A percentile compares a stretch with the other conserved stretches of the same genome.
Evolutionary conservation across 164 flowering plant species (phyloP).

Genomic region (Macadamia integrifolia): DNA sequence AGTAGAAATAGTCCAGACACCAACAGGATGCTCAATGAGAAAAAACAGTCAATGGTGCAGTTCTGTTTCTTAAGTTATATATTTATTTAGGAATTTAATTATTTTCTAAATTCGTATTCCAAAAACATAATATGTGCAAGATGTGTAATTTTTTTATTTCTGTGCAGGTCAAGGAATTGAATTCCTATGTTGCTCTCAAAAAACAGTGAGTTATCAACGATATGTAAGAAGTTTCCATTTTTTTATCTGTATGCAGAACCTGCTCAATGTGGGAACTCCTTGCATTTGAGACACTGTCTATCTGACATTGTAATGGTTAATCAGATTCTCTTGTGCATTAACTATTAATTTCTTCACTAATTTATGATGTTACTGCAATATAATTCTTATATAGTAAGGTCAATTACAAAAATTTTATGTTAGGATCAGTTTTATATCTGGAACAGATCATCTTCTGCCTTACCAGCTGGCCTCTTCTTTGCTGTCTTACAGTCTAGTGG

Average conservation of each 20-base stretch:
- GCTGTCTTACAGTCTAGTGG: too few relatives aligned
- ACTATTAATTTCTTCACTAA: too few relatives aligned
- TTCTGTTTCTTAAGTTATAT: not conserved
- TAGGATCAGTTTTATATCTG: too few relatives aligned
- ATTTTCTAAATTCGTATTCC: not conserved
- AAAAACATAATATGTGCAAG: not conserved
- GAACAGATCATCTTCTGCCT: too few relatives aligned
- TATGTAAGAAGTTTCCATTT: not conserved
- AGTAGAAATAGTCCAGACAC: slow-evolving; percentile 42
- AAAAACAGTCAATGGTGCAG: slow-evolving; percentile 70
- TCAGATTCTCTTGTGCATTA: too few relatives aligned
- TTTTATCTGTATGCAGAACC: not conserved
- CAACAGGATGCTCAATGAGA: slow-evolving; percentile 65
- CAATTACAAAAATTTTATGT: too few relatives aligned
- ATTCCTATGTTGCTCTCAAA: slow-evolving; percentile 82
- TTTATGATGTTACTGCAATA: too few relatives aligned
- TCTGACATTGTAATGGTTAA: too few relatives aligned
- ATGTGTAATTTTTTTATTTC: not conserved
- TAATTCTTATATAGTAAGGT: too few relatives aligned
- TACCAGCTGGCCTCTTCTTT: too few relatives aligned
- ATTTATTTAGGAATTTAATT: not conserved
- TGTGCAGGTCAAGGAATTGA: slow-evolving; percentile 85
- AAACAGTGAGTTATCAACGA: slow-evolving; percentile 59
- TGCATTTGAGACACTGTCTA: too few relatives aligned
- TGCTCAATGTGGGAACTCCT: not conserved